These are phyloP conservation scores for Fusarium illudens DNA, from an alignment of 2,329 filamentous ascomycete species.

Conservation along the genomic window DNA sequence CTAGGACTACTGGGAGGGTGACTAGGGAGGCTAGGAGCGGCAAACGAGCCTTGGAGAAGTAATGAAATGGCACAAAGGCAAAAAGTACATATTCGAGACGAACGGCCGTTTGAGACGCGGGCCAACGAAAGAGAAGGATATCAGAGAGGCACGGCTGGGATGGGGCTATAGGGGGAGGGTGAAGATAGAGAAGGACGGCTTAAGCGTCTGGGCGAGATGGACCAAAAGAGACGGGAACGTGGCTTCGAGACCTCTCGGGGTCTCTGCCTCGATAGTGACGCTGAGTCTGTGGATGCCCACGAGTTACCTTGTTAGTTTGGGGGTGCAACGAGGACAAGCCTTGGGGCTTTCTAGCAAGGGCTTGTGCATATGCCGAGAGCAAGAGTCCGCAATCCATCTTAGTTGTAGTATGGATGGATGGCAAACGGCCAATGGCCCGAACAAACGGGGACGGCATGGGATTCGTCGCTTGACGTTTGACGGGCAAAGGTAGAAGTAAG, in stretches of 20 bases:
- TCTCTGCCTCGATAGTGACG: slow-evolving; percentile 33
- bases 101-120: slow-evolving; percentile 29
- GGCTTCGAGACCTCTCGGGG: slow-evolving; percentile 36
- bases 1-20: slow-evolving; percentile 42
- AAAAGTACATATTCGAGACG: slow-evolving; percentile 26
- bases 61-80: slow-evolving; percentile 29
- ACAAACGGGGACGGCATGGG: slow-evolving; percentile 20
- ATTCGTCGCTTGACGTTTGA: slow-evolving; percentile 16
- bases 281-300: slow-evolving; percentile 37
- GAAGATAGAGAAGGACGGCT: slow-evolving; percentile 35
- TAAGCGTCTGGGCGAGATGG: slow-evolving; percentile 25
- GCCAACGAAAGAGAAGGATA: slow-evolving; percentile 38
- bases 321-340: slow-evolving; percentile 34
- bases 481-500: slow-evolving; percentile 18
- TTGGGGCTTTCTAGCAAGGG: slow-evolving; percentile 31
- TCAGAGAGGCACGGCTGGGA: slow-evolving; percentile 29
- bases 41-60: slow-evolving; percentile 29
- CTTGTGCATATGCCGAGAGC: slow-evolving; percentile 42
- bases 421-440: slow-evolving; percentile 24
- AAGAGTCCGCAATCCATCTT: slow-evolving; percentile 30
- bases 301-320: slow-evolving; percentile 35
- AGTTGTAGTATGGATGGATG: slow-evolving; percentile 22
- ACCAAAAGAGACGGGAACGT: slow-evolving; percentile 30
- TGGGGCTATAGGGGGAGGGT: slow-evolving; percentile 40
- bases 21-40: slow-evolving; percentile 44